Evolutionary conservation across 441 rosid species (phyloP).

Genomic region (Cnidoscolus chayamansa): DNA sequence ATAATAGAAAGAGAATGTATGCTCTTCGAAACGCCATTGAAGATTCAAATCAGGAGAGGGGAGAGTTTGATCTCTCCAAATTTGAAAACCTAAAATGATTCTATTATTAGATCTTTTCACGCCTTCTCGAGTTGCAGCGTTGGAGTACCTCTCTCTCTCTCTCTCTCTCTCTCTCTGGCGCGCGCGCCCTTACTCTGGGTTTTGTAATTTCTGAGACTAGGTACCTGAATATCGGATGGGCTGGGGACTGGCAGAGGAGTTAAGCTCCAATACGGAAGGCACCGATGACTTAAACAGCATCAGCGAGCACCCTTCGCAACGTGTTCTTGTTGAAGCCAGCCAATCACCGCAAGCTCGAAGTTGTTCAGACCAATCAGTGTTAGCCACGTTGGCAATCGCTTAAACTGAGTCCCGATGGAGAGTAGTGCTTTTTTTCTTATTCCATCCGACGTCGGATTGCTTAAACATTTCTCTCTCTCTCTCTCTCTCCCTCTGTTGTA

Average conservation of each 20-base stretch:
- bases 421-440: no score
- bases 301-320: slow-evolving; percentile 27
- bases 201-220: not conserved
- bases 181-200: not conserved
- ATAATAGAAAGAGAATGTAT: slow-evolving; percentile 43
- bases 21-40: slow-evolving; percentile 54
- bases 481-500: no score
- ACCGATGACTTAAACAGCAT: slow-evolving; percentile 31
- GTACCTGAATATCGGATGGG: not conserved
- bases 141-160: slow-evolving; percentile 9
- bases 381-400: slow-evolving; percentile 26
- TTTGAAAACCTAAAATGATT: slow-evolving; percentile 2
- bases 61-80: slow-evolving; percentile 51
- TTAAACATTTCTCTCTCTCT: no score
- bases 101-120: not conserved
- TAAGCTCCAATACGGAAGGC: slow-evolving; percentile 1
- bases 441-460: no score
- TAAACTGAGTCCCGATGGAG: not conserved
- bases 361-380: slow-evolving; percentile 22
- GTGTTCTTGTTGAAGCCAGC: slow-evolving; percentile 37
- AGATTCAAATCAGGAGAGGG: slow-evolving; percentile 36
- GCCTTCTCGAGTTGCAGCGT: not conserved
- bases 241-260: not conserved
- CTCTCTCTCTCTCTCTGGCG: not conserved
- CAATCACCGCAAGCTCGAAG: slow-evolving; percentile 34